Evolutionary conservation across 768 basidiomycete species (phyloP).

Genomic region (Pleurotus eryngii): DNA sequence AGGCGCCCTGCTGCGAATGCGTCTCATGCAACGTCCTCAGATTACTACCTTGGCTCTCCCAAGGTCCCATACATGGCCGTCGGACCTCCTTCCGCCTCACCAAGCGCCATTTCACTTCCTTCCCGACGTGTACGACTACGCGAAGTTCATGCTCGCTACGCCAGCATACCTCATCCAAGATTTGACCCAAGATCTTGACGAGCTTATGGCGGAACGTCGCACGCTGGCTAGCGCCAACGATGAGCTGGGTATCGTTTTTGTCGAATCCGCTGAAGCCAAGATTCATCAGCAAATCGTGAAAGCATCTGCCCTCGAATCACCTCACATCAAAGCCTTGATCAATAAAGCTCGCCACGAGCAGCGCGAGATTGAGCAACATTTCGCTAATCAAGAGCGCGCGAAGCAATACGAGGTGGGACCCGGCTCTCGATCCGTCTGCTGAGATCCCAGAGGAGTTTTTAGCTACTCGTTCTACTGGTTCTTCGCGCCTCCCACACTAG

Average conservation of each 20-base stretch:
- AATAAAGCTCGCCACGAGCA: slow-evolving; percentile 59
- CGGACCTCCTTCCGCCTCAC: slow-evolving; percentile 85
- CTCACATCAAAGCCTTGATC: slow-evolving; percentile 58
- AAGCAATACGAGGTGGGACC: slow-evolving; percentile 24
- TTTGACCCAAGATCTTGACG: slow-evolving; percentile 68
- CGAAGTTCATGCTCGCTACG: slow-evolving; percentile 96
- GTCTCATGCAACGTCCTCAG: slow-evolving; percentile 88
- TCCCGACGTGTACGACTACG: slow-evolving; percentile 82
- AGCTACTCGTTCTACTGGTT: slow-evolving; percentile 32
- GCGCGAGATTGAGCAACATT: slow-evolving; percentile 49
- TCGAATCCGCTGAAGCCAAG: slow-evolving; percentile 74
- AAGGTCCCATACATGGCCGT: slow-evolving; percentile 90
- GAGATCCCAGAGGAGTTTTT: slow-evolving; percentile 64
- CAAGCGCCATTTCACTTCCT: slow-evolving; percentile 96
- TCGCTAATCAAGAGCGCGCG: slow-evolving; percentile 24
- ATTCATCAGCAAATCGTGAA: slow-evolving; percentile 79
- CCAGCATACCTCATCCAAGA: slow-evolving; percentile 78
- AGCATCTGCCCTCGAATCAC: slow-evolving; percentile 71
- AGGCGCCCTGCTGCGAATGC: slow-evolving; percentile 73
- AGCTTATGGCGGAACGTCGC: slow-evolving; percentile 68
- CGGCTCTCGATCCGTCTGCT: slow-evolving; percentile 6
- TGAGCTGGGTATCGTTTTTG: slow-evolving; percentile 72
- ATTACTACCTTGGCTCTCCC: slow-evolving; percentile 95
- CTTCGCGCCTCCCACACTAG: slow-evolving; percentile 7
- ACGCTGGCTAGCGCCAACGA: slow-evolving; percentile 67